Evolutionary conservation across 2,329 filamentous ascomycete genomes (phyloP).

Genomic region (Blastomyces percursus): DNA sequence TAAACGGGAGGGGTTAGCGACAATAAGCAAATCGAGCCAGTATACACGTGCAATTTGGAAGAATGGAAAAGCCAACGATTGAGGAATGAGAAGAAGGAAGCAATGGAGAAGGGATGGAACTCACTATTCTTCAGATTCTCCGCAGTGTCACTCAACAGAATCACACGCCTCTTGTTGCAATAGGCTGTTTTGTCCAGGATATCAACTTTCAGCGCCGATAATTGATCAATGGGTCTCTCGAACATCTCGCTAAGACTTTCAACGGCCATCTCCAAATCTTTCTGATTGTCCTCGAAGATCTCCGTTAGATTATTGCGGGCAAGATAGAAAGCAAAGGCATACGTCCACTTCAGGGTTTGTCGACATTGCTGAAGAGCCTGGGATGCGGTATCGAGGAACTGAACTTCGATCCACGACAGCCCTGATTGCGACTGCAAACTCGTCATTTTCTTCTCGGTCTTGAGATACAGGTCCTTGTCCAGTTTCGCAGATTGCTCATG

Average conservation of each 20-base stretch:
- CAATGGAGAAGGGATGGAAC: slow-evolving; percentile 21
- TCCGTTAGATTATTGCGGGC: slow-evolving; percentile 88
- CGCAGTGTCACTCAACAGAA: slow-evolving; percentile 82
- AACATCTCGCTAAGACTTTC: slow-evolving; percentile 99
- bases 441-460: slow-evolving; percentile 99
- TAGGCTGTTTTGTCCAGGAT: slow-evolving; percentile 99
- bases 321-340: slow-evolving; percentile 97
- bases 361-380: slow-evolving; percentile 90
- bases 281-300: slow-evolving; percentile 98
- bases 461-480: slow-evolving; percentile 88
- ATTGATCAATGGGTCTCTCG: slow-evolving; percentile 83
- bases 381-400: slow-evolving; percentile 87
- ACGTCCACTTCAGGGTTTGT: slow-evolving; percentile 99
- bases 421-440: slow-evolving; percentile 85
- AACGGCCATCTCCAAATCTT: slow-evolving; percentile 93
- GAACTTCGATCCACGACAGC: slow-evolving; percentile 98
- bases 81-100: not conserved
- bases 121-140: slow-evolving; percentile 80
- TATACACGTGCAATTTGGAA: not conserved
- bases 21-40: slow-evolving; percentile 6
- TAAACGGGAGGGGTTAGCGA: not conserved
- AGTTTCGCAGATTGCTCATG: slow-evolving; percentile 96
- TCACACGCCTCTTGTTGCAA: slow-evolving; percentile 83
- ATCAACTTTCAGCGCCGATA: slow-evolving; percentile 81
- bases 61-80: not conserved